Evolutionary conservation across 192 early-diverging fungal species (phyloP), one percentile per base, ranked within the genome.

Genomic region (Entomortierella chlamydospora): DNA sequence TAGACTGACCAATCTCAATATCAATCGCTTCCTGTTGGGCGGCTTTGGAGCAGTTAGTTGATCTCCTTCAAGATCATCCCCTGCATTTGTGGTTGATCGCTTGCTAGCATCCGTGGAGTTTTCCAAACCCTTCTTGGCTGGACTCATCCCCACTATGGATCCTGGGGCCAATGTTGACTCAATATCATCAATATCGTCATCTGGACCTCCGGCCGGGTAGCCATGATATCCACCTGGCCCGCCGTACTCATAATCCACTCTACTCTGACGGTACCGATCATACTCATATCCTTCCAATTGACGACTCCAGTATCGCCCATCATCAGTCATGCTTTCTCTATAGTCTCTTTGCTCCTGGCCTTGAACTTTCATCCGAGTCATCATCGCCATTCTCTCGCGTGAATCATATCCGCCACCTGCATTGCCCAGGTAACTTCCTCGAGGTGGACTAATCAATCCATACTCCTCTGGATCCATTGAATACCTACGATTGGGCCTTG

Each of bases 141-240:
- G 29, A 33, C 20, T 41, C 8, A 22, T 47, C 6, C 63, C 76
- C 2, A 43, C 37, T 0, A 63, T 50, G 10, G 76, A 70, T 26
- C 61, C 76, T 18, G 76, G 68, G 0, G 68, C 76, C 28, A 79
- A 29, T n/a, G 76, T 79, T 9, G 76, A 79, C 15, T 79, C 76
- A 9, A 49, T 47, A 4, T 65, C 74, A 25, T 78, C 74, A 29
- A 49, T 58, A n/a, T 39, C 57, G 56, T 79, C 76, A 49, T 79
- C 76, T 0, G 67, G 56, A 23, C 68, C 68, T 20, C 68, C 76
- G 22, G 68, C 45, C 8, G 50, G 26, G 22, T 79, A 70, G 5
- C 76, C 68, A 61, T 61, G 64, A 42, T 47, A 66, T 22, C 57
- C 62, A 1, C 56, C 56, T 1, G 29, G 43, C 34, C 10, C 5